phyloP scores from a whole-genome alignment of 2,329 filamentous ascomycete species.

The Ascochyta viciae-villosae region DNA sequence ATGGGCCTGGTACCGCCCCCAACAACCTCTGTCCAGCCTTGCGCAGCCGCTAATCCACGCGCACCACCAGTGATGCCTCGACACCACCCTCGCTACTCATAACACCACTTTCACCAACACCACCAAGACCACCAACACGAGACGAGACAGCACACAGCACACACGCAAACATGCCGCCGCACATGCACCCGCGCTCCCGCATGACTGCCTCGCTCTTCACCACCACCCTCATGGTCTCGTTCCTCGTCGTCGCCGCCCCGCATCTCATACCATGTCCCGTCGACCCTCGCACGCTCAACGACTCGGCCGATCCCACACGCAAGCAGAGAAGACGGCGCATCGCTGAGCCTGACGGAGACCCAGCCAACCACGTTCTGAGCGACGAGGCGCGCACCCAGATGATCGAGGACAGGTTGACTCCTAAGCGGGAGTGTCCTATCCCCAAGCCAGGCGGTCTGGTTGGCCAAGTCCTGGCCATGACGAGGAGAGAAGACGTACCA shows the following conservation, averaged over 20 bases:
- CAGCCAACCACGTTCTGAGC: constrained; percentile 28
- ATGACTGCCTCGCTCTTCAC: constrained; percentile 95
- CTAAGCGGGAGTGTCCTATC: constrained; percentile 81
- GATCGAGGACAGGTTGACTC: constrained; percentile 31
- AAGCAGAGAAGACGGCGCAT: constrained; percentile 53
- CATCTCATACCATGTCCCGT: constrained; percentile 92
- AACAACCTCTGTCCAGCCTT: neutral
- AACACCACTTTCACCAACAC: constrained; percentile 14
- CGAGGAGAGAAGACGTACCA: constrained; percentile 38
- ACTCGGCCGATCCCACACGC: constrained; percentile 58
- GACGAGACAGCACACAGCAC: neutral
- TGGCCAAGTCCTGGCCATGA: constrained; percentile 77
- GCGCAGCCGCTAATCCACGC: constrained; percentile 21
- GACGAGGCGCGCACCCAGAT: constrained; percentile 27
- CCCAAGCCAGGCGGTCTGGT: constrained; percentile 86
- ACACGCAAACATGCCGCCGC: constrained; percentile 68
- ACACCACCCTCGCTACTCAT: constrained; percentile 21
- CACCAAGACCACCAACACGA: neutral
- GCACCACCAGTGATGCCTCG: constrained; percentile 41
- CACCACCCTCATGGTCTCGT: constrained; percentile 86
- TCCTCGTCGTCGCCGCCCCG: constrained; percentile 89
- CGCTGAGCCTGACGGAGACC: constrained; percentile 28
- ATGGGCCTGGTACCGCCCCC: constrained; percentile 36
- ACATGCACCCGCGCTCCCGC: constrained; percentile 91
- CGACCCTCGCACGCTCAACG: constrained; percentile 74